phyloP scores from a whole-genome alignment of 2,329 filamentous ascomycete genomes.

The Fusarium illudens region DNA sequence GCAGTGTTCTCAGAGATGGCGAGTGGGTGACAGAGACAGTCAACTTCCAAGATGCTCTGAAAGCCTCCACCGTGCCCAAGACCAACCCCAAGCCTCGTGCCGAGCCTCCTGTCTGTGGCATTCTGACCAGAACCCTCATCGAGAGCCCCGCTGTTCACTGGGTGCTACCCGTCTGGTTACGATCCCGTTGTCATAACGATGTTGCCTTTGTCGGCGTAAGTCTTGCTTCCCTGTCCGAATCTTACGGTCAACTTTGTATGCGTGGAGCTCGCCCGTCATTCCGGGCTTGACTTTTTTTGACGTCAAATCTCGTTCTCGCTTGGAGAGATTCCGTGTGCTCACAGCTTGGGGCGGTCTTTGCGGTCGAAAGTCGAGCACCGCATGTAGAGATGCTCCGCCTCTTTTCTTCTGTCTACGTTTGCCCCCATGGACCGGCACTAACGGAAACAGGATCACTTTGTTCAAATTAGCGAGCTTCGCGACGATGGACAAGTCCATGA shows the following conservation, averaged over 20 bases:
- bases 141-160: conserved; percentile 78
- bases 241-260: neutral
- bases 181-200: conserved; percentile 76
- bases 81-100: conserved; percentile 43
- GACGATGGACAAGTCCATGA: conserved; percentile 76
- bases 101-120: conserved; percentile 66
- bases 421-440: conserved; percentile 8
- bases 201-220: conserved; percentile 84
- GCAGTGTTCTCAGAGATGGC: conserved; percentile 62
- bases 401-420: neutral
- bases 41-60: conserved; percentile 54
- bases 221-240: conserved; percentile 38
- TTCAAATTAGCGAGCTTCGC: conserved; percentile 81
- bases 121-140: conserved; percentile 81
- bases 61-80: conserved; percentile 48
- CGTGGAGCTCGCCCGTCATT: neutral
- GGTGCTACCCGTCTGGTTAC: conserved; percentile 81
- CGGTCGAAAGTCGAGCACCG: neutral
- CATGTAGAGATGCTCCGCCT: neutral
- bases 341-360: neutral
- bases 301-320: no score
- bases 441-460: conserved; percentile 70
- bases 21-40: conserved; percentile 66
- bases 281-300: neutral
- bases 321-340: neutral